These are phyloP conservation scores for Pyricularia sp. DNA, from an alignment of 2,329 filamentous ascomycete genomes.

Conservation along the genomic window DNA sequence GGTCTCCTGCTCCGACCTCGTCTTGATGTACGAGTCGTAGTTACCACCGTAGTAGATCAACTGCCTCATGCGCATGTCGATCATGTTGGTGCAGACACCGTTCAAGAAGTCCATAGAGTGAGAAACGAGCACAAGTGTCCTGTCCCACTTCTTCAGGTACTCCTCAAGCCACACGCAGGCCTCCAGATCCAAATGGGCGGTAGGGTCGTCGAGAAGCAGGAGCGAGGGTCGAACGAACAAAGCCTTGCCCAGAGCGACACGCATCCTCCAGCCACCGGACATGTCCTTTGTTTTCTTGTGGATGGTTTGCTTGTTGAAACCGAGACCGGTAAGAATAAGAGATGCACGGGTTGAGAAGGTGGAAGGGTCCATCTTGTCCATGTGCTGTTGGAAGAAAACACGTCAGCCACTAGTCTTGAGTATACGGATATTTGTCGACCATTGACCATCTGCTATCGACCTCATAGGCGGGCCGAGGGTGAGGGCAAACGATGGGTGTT, in stretches of 20 bases:
- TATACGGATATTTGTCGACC: neutral
- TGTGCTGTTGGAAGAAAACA: slow-evolving; percentile 54
- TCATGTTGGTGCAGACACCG: slow-evolving; percentile 96
- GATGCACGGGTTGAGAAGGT: slow-evolving; percentile 95
- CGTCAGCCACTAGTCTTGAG: neutral
- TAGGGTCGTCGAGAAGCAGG: slow-evolving; percentile 93
- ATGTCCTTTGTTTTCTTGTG: slow-evolving; percentile 99
- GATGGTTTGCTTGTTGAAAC: slow-evolving; percentile 97
- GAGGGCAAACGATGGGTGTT: neutral
- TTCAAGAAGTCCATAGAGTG: slow-evolving; percentile 99
- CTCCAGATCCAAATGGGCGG: slow-evolving; percentile 97
- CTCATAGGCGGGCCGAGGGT: slow-evolving; percentile 6
- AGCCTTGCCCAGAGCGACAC: slow-evolving; percentile 93
- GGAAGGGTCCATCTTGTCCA: slow-evolving; percentile 97
- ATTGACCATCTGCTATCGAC: neutral
- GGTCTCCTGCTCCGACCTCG: slow-evolving; percentile 82
- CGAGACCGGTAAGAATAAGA: slow-evolving; percentile 94
- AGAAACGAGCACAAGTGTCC: slow-evolving; percentile 90
- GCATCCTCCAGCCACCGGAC: slow-evolving; percentile 99
- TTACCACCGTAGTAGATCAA: slow-evolving; percentile 99
- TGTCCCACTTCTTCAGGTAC: slow-evolving; percentile 99
- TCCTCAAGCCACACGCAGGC: slow-evolving; percentile 99
- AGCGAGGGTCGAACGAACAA: slow-evolving; percentile 97
- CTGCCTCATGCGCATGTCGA: slow-evolving; percentile 87
- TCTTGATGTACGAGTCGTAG: slow-evolving; percentile 98